phyloP scores from a whole-genome alignment of 495 filamentous ascomycete species.

The Daldinia bambusicola region DNA sequence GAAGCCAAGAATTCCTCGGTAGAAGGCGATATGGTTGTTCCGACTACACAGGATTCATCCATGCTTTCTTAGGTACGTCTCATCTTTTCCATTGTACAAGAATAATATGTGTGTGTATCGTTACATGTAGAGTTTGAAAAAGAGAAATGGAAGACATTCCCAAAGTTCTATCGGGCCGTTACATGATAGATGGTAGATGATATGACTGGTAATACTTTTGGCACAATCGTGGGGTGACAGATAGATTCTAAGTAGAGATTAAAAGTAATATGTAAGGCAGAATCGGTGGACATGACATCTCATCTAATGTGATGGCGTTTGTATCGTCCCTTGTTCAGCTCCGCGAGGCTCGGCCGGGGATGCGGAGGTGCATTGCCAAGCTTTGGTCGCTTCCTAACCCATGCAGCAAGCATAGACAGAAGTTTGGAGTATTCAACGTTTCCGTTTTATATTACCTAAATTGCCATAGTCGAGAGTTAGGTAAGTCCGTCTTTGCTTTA shows the following conservation, averaged over 20 bases:
- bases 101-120: no score
- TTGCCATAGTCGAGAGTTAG: neutral
- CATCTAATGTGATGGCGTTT: neutral
- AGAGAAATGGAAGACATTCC: no score
- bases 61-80: no score
- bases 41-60: neutral
- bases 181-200: neutral
- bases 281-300: constrained; percentile 5
- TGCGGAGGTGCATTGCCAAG: constrained; percentile 19
- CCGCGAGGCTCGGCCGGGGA: constrained; percentile 26
- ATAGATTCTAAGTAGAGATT: neutral
- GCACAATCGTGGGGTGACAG: constrained; percentile 5
- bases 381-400: neutral
- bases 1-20: constrained; percentile 38
- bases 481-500: neutral
- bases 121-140: no score
- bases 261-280: neutral
- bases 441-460: neutral
- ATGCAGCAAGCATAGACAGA: neutral
- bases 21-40: constrained; percentile 16
- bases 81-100: no score
- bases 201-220: neutral
- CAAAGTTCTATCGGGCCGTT: no score
- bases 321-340: constrained; percentile 32
- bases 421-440: neutral